Base-by-base conservation (phyloP, 352 stramenopile species). In the Globisporangium echinulatum region DNA sequence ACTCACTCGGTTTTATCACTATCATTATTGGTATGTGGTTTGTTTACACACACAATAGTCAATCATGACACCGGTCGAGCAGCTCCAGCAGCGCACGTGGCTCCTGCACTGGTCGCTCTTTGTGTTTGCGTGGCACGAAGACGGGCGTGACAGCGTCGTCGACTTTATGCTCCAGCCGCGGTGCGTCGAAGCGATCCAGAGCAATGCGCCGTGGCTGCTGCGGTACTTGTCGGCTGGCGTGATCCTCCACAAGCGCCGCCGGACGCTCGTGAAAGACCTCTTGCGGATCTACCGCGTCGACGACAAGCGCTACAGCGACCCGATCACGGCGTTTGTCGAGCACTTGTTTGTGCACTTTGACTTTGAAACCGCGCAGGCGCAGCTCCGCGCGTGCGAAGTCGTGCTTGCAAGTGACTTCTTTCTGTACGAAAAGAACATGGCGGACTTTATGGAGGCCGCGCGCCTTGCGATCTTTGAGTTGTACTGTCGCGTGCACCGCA, bases 401-500 rank as follows among this genome's bases (percentile, higher is more conserved):
- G 95, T 99, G 58, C 79, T 99, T 49, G 77, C 79, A 11, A 91
- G 89, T 49, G 97, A 99, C 68, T 99, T 99, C 68, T 99, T 99
- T 76, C 78, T 99, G 40, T 89, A 90, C 71, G 83, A 93, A 73
- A 92, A 92, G 70, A 97, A 97, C 69, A 96, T 98, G 70, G 93
- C 82, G n/a, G 92, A 97, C 63, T 99, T 99, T 63, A 98, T 99
- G 95, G 96, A 99, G 72, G 88, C 97, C 43, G 96, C 96, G 14
- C 83, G 97, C 25, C 84, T 98, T 14, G 97, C 98, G 76, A 98
- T 99, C 60, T 99, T 99, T 72, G 97, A 99, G 76, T 98, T 98
- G 66, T 99, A 99, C 80, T 99, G 96, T 78, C 87, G 96, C 56
- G 98, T 99, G 68, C 97, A 99, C 84, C 87, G 97, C 70, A 99